These are phyloP conservation scores for Sarocladiaceae sp. DNA, from an alignment of 2,329 filamentous ascomycete species.

Conservation along the genomic window DNA sequence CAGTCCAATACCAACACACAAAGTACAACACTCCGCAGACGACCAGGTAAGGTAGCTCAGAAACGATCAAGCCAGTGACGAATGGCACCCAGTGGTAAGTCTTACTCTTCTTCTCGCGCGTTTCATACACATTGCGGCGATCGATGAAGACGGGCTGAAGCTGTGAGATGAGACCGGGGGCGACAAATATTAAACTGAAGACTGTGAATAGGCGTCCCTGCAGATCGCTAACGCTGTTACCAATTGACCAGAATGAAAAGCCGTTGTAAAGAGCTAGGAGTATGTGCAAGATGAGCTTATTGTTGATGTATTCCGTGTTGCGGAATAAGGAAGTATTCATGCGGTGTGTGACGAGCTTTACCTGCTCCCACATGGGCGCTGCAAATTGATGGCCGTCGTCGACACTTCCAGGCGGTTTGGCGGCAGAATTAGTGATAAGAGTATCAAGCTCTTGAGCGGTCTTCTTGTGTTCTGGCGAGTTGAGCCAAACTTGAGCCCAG, in stretches of 20 bases:
- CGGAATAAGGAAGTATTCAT: constrained; percentile 28
- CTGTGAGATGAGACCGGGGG: constrained; percentile 54
- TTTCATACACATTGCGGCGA: constrained; percentile 61
- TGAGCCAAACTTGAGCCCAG: constrained; percentile 58
- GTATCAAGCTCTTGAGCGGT: not conserved
- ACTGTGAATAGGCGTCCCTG: constrained; percentile 63
- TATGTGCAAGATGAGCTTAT: constrained; percentile 32
- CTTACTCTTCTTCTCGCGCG: constrained; percentile 60
- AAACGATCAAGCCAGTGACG: constrained; percentile 59
- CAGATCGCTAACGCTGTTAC: constrained; percentile 54
- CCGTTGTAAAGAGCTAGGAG: constrained; percentile 52
- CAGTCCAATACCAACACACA: constrained; percentile 62
- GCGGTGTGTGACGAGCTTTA: constrained; percentile 11
- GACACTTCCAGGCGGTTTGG: not conserved
- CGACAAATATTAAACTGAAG: constrained; percentile 63
- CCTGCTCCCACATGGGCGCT: not conserved
- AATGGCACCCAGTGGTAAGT: constrained; percentile 65
- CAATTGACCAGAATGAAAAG: constrained; percentile 57
- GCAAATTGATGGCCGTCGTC: not conserved
- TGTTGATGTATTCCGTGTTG: constrained; percentile 58
- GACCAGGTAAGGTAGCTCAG: constrained; percentile 65
- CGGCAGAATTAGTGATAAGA: not conserved
- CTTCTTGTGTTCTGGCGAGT: not conserved
- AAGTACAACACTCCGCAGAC: constrained; percentile 58
- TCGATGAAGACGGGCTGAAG: constrained; percentile 64